phyloP scores from a whole-genome alignment of 352 stramenopile genomes.

The Phytopythium delawarense region DNA sequence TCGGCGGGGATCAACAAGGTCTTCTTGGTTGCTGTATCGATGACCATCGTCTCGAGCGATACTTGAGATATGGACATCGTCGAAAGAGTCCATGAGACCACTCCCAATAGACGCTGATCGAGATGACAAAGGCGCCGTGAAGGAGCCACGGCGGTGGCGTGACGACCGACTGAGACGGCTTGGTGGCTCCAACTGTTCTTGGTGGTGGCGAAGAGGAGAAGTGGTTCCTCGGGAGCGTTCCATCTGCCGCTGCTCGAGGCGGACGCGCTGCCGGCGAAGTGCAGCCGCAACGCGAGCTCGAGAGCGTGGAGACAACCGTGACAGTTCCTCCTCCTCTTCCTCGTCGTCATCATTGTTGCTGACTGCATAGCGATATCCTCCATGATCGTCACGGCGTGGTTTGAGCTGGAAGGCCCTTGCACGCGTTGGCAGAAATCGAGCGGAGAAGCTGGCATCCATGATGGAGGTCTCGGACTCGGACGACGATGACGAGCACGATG shows the following conservation, averaged over 20 bases:
- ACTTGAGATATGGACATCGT: neutral
- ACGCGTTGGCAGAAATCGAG: neutral
- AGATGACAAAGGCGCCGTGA: neutral
- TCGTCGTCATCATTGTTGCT: neutral
- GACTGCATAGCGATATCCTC: neutral
- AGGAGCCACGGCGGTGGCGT: neutral
- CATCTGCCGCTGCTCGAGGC: neutral
- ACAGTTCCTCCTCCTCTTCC: neutral
- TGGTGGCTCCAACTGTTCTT: neutral
- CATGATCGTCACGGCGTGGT: neutral
- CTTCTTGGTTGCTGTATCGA: neutral
- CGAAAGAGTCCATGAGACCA: neutral
- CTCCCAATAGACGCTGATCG: neutral
- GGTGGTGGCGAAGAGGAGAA: neutral
- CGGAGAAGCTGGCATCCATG: constrained; percentile 2
- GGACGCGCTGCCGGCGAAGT: neutral
- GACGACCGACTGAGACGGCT: neutral
- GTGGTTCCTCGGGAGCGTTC: neutral
- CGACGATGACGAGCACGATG: neutral
- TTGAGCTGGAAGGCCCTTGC: neutral
- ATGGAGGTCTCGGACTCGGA: neutral
- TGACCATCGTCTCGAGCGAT: neutral
- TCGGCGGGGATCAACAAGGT: constrained; percentile 4
- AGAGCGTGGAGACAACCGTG: neutral
- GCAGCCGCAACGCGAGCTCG: neutral